These are phyloP conservation scores for Pyrus hybrid DNA, from an alignment of 331 rosid species.

Conservation along the genomic window DNA sequence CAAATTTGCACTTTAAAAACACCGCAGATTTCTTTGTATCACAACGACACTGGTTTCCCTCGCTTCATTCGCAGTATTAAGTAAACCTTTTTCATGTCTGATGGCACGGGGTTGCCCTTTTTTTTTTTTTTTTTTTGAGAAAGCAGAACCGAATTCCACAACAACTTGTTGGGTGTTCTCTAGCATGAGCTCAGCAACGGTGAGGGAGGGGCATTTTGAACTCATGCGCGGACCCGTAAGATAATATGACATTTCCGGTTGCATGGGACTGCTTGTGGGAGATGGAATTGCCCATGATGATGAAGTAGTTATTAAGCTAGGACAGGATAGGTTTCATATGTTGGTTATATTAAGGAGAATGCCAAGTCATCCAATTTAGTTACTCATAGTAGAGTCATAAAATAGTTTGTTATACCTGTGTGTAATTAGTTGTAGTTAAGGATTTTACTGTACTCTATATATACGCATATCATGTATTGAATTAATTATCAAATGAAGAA, in stretches of 20 bases:
- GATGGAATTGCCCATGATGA: slow-evolving; percentile 57
- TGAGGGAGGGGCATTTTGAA: slow-evolving; percentile 30
- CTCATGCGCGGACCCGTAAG: slow-evolving; percentile 55
- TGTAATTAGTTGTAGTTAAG: too few relatives aligned
- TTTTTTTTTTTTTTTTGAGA: slow-evolving; percentile 28
- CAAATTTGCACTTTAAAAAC: slow-evolving; percentile 27
- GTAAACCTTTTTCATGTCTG: slow-evolving; percentile 51
- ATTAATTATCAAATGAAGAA: too few relatives aligned
- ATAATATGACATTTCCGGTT: slow-evolving; percentile 40
- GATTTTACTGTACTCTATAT: too few relatives aligned
- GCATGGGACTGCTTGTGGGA: slow-evolving; percentile 8
- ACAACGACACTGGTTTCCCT: slow-evolving; percentile 50
- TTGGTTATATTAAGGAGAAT: too few relatives aligned
- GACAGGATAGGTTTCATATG: too few relatives aligned
- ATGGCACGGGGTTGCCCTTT: slow-evolving; percentile 51
- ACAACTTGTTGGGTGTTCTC: slow-evolving; percentile 80
- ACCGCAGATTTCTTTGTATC: slow-evolving; percentile 40
- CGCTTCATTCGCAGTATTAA: slow-evolving; percentile 61
- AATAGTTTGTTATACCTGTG: too few relatives aligned
- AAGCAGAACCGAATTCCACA: slow-evolving; percentile 46
- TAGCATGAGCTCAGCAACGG: slow-evolving; percentile 77
- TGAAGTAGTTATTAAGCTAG: neutral
- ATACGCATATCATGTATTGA: too few relatives aligned
- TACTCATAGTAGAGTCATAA: too few relatives aligned
- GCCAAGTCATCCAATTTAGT: too few relatives aligned